Evolutionary conservation across 768 basidiomycete species (phyloP), one percentile per base, ranked within the genome.

Genomic region (Boletus speciosus): DNA sequence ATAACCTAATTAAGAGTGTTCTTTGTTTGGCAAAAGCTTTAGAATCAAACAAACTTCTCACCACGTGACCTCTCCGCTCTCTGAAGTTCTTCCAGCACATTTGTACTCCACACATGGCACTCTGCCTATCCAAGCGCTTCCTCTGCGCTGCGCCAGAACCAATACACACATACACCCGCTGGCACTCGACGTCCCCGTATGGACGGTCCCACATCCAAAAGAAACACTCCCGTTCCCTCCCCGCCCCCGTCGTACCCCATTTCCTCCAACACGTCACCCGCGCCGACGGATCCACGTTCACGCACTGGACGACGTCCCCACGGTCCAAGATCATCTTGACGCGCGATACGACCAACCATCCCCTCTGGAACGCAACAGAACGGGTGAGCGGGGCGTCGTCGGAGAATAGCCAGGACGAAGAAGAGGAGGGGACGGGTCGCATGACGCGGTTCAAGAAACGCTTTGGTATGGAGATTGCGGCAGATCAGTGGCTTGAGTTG

Each of bases 251-350:
- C 61, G 88, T 93, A 2, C 90, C 91, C 34, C 87, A 87, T 58
- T 96, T 87, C 71, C 87, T 90, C 4, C 92, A 94, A 71, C 82
- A 78, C 58, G 88, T 96, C 56, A 80, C 91, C 53, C 85, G 90
- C 60, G 85, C 92, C 0, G 94, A 96, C 73, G 93, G 94, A 11
- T 88, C 90, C 27, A 90, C 88, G 1, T 93, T 91, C 68, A 84
- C 81, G 5, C 90, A 94, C 61, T 89, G 87, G 81, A 91, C 89
- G 12, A 95, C 93, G 1, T 92, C 93, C 0, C 93, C 94, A 0
- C 85, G 84, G 6, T 85, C 87, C 4, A 69, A 81, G 36, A 80
- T 92, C 43, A 81, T 85, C 36, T 77, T 95, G 44, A 90, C 93
- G 19, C 84, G 93, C 39, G 93, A 96, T 63, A 85, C 90, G 47